phyloP scores from a whole-genome alignment of 805 yeast genomes.

The Candida corydali region DNA sequence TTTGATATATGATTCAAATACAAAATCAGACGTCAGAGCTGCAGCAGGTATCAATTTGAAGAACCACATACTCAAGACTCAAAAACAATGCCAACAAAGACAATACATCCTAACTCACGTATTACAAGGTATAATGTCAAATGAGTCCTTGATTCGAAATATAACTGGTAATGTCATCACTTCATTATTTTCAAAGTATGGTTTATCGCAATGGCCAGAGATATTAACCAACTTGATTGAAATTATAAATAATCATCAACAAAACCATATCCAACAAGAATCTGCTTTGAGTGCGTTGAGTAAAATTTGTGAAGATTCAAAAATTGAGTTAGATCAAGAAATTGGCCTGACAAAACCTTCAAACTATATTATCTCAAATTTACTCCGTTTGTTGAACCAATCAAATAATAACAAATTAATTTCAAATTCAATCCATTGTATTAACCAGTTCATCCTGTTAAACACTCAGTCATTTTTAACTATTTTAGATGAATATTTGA shows the following conservation, averaged over 20 bases:
- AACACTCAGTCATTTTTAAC: constrained; percentile 62
- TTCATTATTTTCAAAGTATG: constrained; percentile 65
- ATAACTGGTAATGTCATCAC: constrained; percentile 91
- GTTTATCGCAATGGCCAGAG: constrained; percentile 70
- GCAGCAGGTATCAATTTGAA: constrained; percentile 86
- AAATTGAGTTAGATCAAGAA: constrained; percentile 58
- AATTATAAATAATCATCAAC: constrained; percentile 34
- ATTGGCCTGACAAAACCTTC: constrained; percentile 66
- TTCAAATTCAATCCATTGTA: constrained; percentile 61
- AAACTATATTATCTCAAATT: constrained; percentile 60
- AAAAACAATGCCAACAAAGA: constrained; percentile 14
- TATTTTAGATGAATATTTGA: constrained; percentile 63
- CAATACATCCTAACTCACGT: constrained; percentile 41
- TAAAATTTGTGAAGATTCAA: constrained; percentile 89
- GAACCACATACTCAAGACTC: constrained; percentile 54
- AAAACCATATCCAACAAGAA: constrained; percentile 37
- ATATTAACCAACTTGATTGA: constrained; percentile 65
- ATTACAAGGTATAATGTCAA: constrained; percentile 51
- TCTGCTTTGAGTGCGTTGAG: constrained; percentile 80
- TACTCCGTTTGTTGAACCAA: constrained; percentile 46
- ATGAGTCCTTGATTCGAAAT: constrained; percentile 64
- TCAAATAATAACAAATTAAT: constrained; percentile 46
- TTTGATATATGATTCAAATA: constrained; percentile 42
- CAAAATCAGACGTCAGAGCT: constrained; percentile 63
- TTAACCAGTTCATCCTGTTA: constrained; percentile 70